Evolutionary conservation across 2,329 filamentous ascomycete species (phyloP), one percentile per base, ranked within the genome.

Genomic region (Parafenestella ontariensis): DNA sequence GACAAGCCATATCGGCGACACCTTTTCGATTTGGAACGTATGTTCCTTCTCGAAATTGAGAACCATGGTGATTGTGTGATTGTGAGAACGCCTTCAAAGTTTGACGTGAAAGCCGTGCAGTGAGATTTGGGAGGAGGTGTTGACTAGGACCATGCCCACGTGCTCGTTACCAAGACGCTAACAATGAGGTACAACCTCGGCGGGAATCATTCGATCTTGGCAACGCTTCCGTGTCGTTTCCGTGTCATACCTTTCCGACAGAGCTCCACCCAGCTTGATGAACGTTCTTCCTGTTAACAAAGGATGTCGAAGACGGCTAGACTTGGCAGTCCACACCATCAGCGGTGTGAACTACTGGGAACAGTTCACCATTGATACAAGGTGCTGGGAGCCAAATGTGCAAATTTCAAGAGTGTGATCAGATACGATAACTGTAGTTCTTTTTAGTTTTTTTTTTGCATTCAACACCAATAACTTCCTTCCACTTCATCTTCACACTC

Each of bases 1-100:
- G 9, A 65, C 20, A n/a, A 69, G 58, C 55, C 62, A 67, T 52
- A 54, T 37, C 33, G 64, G 58, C 33, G 58, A 57, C 41, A 62
- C 59, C 36, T 56, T 57, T 29, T 65, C 64, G 13, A 63, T 59
- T 20, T 67, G 53, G 48, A 64, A 67, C 2, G 24, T 47, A 17
- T 47, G 43, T 18, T 56, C 37, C 21, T 49, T 49, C 26, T 52
- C 50, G 48, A 58, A 62, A 46, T 29, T 49, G 28, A 49, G 42
- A 11, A 36, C 42, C 46, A 54, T 61, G 24, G 26, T 47, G 46
- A 20, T 24, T 3, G 21, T 9, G 13, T 3, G 23, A 11, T 17
- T 23, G 24, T 8, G 24, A 28, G 40, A 17, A 28, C 24, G 23
- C 31, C 21, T 42, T 26, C 11, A 10, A 42, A 42, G 4, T 28